Evolutionary conservation across 2,329 filamentous ascomycete genomes (phyloP).

Genomic region (Diaporthe sp.): DNA sequence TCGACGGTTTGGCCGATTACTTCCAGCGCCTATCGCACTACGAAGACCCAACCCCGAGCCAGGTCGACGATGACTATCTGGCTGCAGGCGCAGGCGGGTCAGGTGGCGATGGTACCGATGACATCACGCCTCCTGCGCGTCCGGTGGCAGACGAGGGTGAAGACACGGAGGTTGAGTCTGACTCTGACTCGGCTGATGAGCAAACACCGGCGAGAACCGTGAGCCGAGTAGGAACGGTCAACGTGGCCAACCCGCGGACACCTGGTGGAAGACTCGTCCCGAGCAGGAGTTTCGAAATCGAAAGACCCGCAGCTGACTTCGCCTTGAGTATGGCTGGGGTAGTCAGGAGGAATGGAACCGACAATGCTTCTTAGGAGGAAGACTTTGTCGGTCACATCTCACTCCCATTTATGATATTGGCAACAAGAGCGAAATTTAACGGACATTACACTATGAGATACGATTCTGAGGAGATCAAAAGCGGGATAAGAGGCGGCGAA

Average conservation of each 20-base stretch:
- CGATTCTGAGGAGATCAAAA: background rate
- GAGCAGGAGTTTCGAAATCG: conserved; percentile 70
- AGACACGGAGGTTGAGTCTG: conserved; percentile 55
- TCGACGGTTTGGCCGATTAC: conserved; percentile 85
- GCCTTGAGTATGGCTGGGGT: conserved; percentile 51
- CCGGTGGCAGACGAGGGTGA: conserved; percentile 55
- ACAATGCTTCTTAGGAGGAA: conserved; percentile 7
- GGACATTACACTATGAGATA: background rate
- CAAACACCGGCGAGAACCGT: conserved; percentile 58
- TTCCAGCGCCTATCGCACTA: conserved; percentile 85
- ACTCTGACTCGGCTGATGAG: conserved; percentile 54
- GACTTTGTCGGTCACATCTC: background rate
- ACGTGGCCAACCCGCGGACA: conserved; percentile 69
- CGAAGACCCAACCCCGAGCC: conserved; percentile 56
- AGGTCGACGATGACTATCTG: conserved; percentile 15
- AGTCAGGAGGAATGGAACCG: conserved; percentile 42
- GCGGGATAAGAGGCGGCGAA: background rate
- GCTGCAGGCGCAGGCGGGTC: conserved; percentile 24
- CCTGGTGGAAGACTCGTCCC: conserved; percentile 67
- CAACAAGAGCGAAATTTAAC: background rate
- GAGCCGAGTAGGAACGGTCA: conserved; percentile 68
- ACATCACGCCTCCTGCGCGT: background rate
- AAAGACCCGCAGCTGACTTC: conserved; percentile 56
- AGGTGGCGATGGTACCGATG: conserved; percentile 15
- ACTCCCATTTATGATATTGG: background rate